Percentiles rank a stretch among this genome's conserved stretches.
These are phyloP conservation scores for Durotheca rogersii DNA, from an alignment of 495 filamentous ascomycete genomes.

Conservation along the genomic window DNA sequence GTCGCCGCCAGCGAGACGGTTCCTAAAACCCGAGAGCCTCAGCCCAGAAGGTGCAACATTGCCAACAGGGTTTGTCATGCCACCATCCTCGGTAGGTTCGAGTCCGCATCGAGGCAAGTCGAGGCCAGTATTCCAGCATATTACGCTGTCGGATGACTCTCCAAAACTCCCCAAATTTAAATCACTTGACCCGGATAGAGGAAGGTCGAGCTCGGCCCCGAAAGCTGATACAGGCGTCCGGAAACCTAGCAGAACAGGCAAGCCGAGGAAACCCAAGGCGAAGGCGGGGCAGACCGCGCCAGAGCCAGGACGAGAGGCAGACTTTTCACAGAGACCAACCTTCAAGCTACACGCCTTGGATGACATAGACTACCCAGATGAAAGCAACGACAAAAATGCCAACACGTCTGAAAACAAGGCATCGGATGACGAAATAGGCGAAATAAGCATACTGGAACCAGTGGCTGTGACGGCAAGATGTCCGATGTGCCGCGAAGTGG, in stretches of 20 bases:
- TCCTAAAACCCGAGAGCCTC: conserved; percentile 7
- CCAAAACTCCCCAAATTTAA: conserved; percentile 12
- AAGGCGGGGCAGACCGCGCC: conserved; percentile 10
- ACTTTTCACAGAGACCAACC: conserved; percentile 19
- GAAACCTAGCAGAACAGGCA: not conserved
- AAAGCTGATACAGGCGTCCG: not conserved
- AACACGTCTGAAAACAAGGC: conserved; percentile 5
- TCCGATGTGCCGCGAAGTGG: conserved; percentile 66
- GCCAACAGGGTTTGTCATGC: conserved; percentile 4
- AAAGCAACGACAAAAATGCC: conserved; percentile 24
- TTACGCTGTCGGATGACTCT: conserved; percentile 3
- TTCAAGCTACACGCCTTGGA: conserved; percentile 32
- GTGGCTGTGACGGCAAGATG: conserved; percentile 42
- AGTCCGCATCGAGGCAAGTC: conserved; percentile 5
- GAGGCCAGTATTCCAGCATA: conserved; percentile 3
- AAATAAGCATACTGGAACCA: conserved; percentile 9
- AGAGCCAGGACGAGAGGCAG: conserved; percentile 6
- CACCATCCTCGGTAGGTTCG: conserved; percentile 1
- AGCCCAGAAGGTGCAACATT: conserved; percentile 9
- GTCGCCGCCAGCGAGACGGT: not conserved
- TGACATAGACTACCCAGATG: conserved; percentile 19
- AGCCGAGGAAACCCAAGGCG: conserved; percentile 1
- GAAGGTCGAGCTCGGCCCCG: not conserved
- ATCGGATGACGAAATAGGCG: conserved; percentile 23
- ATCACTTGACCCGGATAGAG: not conserved